Evolutionary conservation across 2,329 filamentous ascomycete genomes (phyloP).

Genomic region (Pestalotiopsis sp.): DNA sequence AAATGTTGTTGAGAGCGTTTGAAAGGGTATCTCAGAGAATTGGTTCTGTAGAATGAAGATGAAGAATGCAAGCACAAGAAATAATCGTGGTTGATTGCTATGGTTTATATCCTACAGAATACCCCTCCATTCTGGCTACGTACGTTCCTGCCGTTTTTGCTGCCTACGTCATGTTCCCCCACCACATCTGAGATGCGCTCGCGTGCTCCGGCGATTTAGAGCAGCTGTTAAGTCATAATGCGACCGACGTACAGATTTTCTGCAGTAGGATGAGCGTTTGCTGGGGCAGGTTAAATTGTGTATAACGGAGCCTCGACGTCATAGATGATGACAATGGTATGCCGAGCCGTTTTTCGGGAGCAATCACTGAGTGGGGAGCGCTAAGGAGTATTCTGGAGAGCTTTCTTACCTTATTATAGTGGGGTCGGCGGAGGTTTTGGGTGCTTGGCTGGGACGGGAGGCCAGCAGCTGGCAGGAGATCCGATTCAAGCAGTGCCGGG

Average conservation of each 20-base stretch:
- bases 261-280: background rate
- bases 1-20: background rate
- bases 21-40: background rate
- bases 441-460: too few relatives aligned
- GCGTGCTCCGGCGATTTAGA: background rate
- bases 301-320: conserved; percentile 10
- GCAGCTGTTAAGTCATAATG: background rate
- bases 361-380: background rate
- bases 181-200: background rate
- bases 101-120: conserved; percentile 4
- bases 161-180: background rate
- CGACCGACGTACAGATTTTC: background rate
- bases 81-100: background rate
- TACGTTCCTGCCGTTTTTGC: background rate
- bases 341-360: background rate
- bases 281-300: background rate
- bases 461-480: background rate
- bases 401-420: background rate
- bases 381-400: background rate
- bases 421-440: background rate
- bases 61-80: background rate
- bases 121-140: background rate
- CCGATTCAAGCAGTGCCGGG: background rate
- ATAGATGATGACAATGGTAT: conserved; percentile 6
- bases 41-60: conserved; percentile 2